These are phyloP conservation scores for Penicillium polonicum DNA, from an alignment of 2,329 filamentous ascomycete genomes.

Conservation along the genomic window DNA sequence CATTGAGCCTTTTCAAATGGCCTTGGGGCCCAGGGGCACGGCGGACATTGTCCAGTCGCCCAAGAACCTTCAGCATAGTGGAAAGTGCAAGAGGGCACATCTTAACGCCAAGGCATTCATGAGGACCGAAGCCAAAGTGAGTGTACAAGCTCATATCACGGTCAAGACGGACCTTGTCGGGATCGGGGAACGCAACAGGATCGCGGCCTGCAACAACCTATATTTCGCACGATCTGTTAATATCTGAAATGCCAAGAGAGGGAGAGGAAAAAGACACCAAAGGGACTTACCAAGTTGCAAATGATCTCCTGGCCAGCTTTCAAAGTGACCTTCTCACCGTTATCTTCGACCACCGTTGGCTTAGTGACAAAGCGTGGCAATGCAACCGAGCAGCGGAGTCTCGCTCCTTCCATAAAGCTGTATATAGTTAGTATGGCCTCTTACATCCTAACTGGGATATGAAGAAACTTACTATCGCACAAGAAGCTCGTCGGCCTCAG, in stretches of 20 bases:
- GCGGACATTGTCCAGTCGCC: constrained; percentile 42
- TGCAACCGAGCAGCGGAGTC: constrained; percentile 40
- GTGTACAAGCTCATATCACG: constrained; percentile 64
- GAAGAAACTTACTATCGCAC: constrained; percentile 49
- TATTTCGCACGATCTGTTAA: constrained; percentile 1
- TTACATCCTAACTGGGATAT: background rate
- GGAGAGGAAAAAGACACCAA: background rate
- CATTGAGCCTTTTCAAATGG: constrained; percentile 40
- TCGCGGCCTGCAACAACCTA: constrained; percentile 40
- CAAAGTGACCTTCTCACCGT: constrained; percentile 32
- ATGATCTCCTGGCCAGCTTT: constrained; percentile 37
- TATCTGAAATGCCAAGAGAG: background rate
- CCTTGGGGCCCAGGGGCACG: constrained; percentile 44
- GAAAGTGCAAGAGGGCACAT: constrained; percentile 37
- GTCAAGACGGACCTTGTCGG: constrained; percentile 56
- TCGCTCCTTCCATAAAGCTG: constrained; percentile 44
- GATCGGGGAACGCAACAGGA: constrained; percentile 39
- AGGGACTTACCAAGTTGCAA: constrained; percentile 38
- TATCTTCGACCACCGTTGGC: constrained; percentile 36
- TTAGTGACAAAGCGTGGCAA: constrained; percentile 38
- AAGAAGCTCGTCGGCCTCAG: constrained; percentile 49
- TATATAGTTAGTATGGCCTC: constrained; percentile 11
- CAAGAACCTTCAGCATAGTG: constrained; percentile 44
- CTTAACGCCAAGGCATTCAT: constrained; percentile 58
- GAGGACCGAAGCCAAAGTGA: constrained; percentile 62